Conservation (phyloP, 177 flowering plant species). For the Vitis hybrid region DNA sequence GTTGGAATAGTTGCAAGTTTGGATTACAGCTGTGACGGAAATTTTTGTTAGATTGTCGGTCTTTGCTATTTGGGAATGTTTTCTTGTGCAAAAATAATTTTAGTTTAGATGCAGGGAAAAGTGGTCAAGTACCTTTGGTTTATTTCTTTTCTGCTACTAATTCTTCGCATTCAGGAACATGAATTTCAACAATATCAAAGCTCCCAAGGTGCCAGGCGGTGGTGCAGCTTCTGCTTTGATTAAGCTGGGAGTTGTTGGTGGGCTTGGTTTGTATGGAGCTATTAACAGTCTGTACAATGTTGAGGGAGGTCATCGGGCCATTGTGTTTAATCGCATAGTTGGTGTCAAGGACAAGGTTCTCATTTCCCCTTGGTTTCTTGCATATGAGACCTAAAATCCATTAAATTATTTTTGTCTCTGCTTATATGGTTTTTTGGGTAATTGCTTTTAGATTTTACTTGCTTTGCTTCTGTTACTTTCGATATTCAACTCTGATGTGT, state of each 20-base stretch:
- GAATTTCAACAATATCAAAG: slow-evolving; percentile 69
- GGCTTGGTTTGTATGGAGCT: slow-evolving; percentile 67
- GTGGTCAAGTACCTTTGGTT: too few species aligned
- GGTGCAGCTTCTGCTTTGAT: slow-evolving; percentile 63
- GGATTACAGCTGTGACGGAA: too few species aligned
- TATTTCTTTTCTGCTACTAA: too few species aligned
- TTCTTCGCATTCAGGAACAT: slow-evolving; percentile 24
- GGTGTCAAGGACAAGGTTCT: slow-evolving; percentile 89
- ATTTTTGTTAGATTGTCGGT: too few species aligned
- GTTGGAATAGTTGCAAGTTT: too few species aligned
- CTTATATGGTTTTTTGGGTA: too few species aligned
- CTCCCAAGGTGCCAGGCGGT: slow-evolving; percentile 77
- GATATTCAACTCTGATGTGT: too few species aligned
- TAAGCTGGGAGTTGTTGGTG: slow-evolving; percentile 65
- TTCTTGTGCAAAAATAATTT: too few species aligned
- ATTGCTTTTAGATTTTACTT: too few species aligned
- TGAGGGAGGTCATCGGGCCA: slow-evolving; percentile 94
- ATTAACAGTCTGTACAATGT: slow-evolving; percentile 89
- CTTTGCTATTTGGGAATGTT: too few species aligned
- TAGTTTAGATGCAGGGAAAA: too few species aligned
- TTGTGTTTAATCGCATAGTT: slow-evolving; percentile 78
- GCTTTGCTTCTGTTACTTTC: too few species aligned
- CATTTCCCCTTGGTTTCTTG: not conserved
- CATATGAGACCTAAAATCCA: not conserved
- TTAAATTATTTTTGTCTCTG: not conserved